Conservation (phyloP, 768 basidiomycete genomes). For the Crepidotus variabilis region DNA sequence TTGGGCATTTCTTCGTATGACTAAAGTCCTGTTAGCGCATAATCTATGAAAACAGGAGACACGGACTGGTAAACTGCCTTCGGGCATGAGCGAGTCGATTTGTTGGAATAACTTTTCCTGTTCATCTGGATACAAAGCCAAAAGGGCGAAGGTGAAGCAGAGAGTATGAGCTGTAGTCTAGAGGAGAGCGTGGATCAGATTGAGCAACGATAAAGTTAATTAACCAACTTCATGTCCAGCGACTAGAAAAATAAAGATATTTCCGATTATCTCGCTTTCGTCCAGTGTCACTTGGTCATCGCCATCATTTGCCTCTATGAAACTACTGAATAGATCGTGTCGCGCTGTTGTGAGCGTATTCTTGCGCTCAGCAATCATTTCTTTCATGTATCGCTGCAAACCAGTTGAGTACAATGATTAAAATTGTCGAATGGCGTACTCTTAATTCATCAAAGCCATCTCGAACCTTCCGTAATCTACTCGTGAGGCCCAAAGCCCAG, state of each 20-base stretch:
- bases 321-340: conserved; percentile 49
- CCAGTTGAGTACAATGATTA: not conserved
- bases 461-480: conserved; percentile 24
- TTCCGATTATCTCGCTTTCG: conserved; percentile 43
- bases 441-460: conserved; percentile 35
- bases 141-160: conserved; percentile 29
- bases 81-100: conserved; percentile 22
- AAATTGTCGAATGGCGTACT: no score
- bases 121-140: conserved; percentile 36
- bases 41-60: not conserved
- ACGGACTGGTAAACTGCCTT: conserved; percentile 10
- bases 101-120: conserved; percentile 38
- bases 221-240: conserved; percentile 54
- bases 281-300: conserved; percentile 29
- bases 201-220: not conserved
- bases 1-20: not conserved
- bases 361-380: conserved; percentile 50
- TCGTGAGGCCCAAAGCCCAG: conserved; percentile 35
- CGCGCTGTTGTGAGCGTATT: conserved; percentile 32
- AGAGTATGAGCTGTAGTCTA: conserved; percentile 36
- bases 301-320: conserved; percentile 45
- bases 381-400: conserved; percentile 36
- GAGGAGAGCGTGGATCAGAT: not conserved
- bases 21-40: not conserved
- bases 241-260: conserved; percentile 49